These are phyloP conservation scores for Leccinellum rugosiceps DNA, from an alignment of 768 basidiomycete species.

Conservation along the genomic window DNA sequence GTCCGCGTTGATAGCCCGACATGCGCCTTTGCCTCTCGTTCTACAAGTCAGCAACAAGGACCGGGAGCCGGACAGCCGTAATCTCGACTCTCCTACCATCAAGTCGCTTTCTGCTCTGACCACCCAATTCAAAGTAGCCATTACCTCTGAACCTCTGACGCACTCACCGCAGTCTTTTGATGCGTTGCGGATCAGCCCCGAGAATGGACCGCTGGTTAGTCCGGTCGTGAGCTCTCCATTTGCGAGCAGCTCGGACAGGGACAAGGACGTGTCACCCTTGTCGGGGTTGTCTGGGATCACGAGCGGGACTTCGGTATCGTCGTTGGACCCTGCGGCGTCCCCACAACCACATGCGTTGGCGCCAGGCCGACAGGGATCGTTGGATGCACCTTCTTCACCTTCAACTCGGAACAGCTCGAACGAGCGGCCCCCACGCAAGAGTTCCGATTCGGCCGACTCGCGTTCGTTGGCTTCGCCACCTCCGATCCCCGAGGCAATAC, in stretches of 20 bases:
- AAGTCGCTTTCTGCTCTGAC: conserved; percentile 40
- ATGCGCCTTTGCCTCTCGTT: conserved; percentile 16
- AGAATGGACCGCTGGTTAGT: conserved; percentile 7
- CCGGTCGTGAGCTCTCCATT: conserved; percentile 14
- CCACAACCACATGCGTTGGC: conserved; percentile 14
- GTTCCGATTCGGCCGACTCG: conserved; percentile 30
- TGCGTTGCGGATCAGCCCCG: neutral
- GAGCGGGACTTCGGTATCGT: conserved; percentile 13
- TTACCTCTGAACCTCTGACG: conserved; percentile 4
- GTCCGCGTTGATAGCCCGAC: conserved; percentile 20
- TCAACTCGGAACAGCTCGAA: conserved; percentile 12
- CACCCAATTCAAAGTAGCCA: conserved; percentile 26
- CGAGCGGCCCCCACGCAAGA: conserved; percentile 19
- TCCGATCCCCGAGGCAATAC: conserved; percentile 34
- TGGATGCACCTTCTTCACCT: conserved; percentile 10
- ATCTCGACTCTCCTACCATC: conserved; percentile 2
- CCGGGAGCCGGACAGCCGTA: neutral
- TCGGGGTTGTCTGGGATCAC: neutral
- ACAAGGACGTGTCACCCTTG: conserved; percentile 21
- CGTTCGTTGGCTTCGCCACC: conserved; percentile 41
- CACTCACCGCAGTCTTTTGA: conserved; percentile 6
- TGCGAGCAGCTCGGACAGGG: conserved; percentile 9
- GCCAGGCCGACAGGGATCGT: conserved; percentile 13
- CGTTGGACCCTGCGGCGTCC: conserved; percentile 9
- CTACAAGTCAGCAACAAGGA: conserved; percentile 6